A percentile compares a stretch with the other conserved stretches of the same genome.
Evolutionary conservation across 768 basidiomycete species (phyloP).

Genomic region (Ramaria rubella): DNA sequence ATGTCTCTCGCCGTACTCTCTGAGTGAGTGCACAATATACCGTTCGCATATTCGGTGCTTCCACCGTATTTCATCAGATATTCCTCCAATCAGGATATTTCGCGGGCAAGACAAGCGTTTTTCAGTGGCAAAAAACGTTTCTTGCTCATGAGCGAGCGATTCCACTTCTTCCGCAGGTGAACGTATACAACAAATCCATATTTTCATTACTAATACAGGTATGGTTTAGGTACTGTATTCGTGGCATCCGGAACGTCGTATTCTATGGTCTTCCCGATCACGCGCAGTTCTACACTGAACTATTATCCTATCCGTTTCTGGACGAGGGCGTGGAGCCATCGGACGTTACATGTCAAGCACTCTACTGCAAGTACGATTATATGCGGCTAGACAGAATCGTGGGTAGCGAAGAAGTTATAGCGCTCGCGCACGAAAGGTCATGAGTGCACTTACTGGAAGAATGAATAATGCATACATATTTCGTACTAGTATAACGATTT

Average conservation of each 20-base stretch:
- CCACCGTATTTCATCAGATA: constrained; percentile 45
- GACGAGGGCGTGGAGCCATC: constrained; percentile 80
- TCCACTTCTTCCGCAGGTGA: constrained; percentile 92
- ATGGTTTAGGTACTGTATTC: constrained; percentile 71
- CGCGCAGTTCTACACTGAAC: constrained; percentile 86
- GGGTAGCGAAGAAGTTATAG: constrained; percentile 32
- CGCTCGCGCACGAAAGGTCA: no score
- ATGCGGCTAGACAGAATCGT: constrained; percentile 84
- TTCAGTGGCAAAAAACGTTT: constrained; percentile 83
- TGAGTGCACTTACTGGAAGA: no score
- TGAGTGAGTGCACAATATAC: constrained; percentile 46
- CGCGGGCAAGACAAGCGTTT: constrained; percentile 87
- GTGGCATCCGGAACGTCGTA: constrained; percentile 86
- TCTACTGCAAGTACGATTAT: constrained; percentile 88
- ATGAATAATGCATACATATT: no score
- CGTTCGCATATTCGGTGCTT: background rate
- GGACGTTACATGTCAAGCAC: constrained; percentile 74
- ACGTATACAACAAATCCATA: background rate
- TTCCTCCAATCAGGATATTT: constrained; percentile 89
- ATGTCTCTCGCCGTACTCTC: constrained; percentile 80
- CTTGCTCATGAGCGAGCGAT: constrained; percentile 91
- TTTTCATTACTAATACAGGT: background rate
- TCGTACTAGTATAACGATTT: no score
- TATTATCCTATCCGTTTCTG: constrained; percentile 84
- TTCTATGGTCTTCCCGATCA: constrained; percentile 93